Conservation (phyloP, 768 basidiomycete genomes). For the Termitomyces sp. region DNA sequence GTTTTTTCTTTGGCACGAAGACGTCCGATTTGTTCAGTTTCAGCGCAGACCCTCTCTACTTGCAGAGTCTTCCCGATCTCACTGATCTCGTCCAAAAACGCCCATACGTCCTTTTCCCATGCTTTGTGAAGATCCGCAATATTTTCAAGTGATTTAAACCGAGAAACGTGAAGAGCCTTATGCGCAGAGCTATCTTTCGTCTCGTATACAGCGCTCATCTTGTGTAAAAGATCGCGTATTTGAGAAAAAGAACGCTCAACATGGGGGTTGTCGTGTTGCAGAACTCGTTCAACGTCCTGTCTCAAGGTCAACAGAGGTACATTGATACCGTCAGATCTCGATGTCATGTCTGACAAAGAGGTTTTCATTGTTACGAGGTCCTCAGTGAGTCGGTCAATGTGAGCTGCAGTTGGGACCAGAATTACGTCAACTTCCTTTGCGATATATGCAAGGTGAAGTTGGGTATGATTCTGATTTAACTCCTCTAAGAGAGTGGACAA, state of each 20-base stretch:
- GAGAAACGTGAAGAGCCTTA: conserved; percentile 42
- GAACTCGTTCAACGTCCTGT: conserved; percentile 28
- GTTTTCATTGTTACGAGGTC: conserved; percentile 34
- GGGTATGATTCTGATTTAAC: conserved; percentile 40
- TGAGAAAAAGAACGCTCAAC: conserved; percentile 45
- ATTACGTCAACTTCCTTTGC: conserved; percentile 48
- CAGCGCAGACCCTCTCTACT: conserved; percentile 29
- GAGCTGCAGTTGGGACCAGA: conserved; percentile 28
- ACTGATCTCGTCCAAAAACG: conserved; percentile 33
- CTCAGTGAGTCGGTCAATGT: conserved; percentile 33
- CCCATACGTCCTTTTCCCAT: conserved; percentile 41
- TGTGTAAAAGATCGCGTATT: conserved; percentile 48
- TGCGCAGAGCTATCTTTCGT: conserved; percentile 38
- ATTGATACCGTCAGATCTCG: conserved; percentile 21
- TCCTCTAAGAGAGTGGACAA: conserved; percentile 49
- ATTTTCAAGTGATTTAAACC: conserved; percentile 46
- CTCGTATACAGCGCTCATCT: conserved; percentile 46
- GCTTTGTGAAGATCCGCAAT: conserved; percentile 39
- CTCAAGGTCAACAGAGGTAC: conserved; percentile 31
- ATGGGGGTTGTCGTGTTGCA: conserved; percentile 26
- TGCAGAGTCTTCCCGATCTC: conserved; percentile 37
- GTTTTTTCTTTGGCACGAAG: conserved; percentile 24
- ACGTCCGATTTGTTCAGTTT: conserved; percentile 31
- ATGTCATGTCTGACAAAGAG: conserved; percentile 23
- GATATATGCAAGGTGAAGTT: conserved; percentile 46